Evolutionary conservation across 2,329 filamentous ascomycete genomes (phyloP).

Genomic region (Tolypocladium amazonense): DNA sequence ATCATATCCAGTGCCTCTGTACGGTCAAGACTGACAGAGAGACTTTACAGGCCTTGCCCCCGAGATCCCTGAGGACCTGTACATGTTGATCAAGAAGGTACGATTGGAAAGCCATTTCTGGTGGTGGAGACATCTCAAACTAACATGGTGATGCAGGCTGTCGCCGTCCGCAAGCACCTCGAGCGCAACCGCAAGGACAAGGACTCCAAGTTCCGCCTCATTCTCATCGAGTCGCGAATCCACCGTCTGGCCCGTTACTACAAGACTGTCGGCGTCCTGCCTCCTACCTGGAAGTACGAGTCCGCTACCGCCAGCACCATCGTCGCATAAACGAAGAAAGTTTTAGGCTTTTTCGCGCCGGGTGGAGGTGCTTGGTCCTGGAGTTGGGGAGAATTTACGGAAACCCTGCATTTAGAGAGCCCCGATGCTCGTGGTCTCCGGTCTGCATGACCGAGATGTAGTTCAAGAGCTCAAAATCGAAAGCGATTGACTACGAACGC

Average conservation of each 20-base stretch:
- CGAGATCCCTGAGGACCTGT: slow-evolving; percentile 98
- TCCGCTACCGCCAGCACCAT: slow-evolving; percentile 90
- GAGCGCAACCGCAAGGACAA: slow-evolving; percentile 99
- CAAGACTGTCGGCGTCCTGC: slow-evolving; percentile 80
- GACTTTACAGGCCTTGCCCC: slow-evolving; percentile 92
- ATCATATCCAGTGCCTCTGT: slow-evolving; percentile 58
- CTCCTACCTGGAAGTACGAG: slow-evolving; percentile 99
- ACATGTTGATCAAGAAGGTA: slow-evolving; percentile 99
- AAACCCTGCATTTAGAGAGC: slow-evolving; percentile 33
- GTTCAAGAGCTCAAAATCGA: slow-evolving; percentile 21
- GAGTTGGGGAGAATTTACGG: slow-evolving; percentile 32
- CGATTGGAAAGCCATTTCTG: slow-evolving; percentile 3
- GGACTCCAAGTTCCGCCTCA: slow-evolving; percentile 99
- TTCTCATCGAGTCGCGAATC: slow-evolving; percentile 99
- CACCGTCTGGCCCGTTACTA: slow-evolving; percentile 99
- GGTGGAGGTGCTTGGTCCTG: slow-evolving; percentile 24
- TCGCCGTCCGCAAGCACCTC: slow-evolving; percentile 99
- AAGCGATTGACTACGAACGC: slow-evolving; percentile 20
- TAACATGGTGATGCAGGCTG: slow-evolving; percentile 50
- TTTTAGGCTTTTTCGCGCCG: slow-evolving; percentile 8
- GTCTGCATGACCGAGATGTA: slow-evolving; percentile 20
- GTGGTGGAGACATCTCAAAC: neutral
- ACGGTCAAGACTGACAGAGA: slow-evolving; percentile 91
- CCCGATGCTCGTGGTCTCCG: slow-evolving; percentile 29
- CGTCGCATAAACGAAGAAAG: slow-evolving; percentile 59